phyloP scores from a whole-genome alignment of 2,329 filamentous ascomycete species.

The Alternaria longipes region DNA sequence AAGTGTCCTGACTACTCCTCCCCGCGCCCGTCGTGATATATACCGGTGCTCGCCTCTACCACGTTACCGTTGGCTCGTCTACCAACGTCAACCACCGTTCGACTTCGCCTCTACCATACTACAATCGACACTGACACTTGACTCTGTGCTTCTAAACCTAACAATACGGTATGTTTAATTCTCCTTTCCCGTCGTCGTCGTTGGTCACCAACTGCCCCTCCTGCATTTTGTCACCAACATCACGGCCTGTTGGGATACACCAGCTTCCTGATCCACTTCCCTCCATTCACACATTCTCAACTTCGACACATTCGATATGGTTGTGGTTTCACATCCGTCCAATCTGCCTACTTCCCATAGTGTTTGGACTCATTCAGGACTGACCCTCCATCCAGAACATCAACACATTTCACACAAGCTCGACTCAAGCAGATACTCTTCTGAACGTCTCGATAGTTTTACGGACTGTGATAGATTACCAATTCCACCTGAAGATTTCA shows the following conservation, averaged over 20 bases:
- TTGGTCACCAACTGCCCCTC: slow-evolving; percentile 2
- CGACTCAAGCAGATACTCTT: not conserved
- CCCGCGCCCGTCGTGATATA: slow-evolving; percentile 45
- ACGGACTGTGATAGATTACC: not conserved
- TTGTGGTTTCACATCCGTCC: not conserved
- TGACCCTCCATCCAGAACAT: slow-evolving; percentile 16
- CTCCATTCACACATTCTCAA: not conserved
- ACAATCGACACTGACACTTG: slow-evolving; percentile 1
- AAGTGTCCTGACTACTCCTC: slow-evolving; percentile 34
- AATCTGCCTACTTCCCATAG: not conserved
- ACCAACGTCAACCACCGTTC: slow-evolving; percentile 27
- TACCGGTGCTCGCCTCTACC: slow-evolving; percentile 43
- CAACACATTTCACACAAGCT: not conserved
- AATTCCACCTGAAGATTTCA: slow-evolving; percentile 19
- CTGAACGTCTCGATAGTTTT: not conserved
- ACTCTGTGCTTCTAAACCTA: slow-evolving; percentile 14
- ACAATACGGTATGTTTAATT: slow-evolving; percentile 15
- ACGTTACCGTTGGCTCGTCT: slow-evolving; percentile 39
- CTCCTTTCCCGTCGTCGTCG: slow-evolving; percentile 1
- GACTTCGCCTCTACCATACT: slow-evolving; percentile 18
- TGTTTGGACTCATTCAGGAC: slow-evolving; percentile 16
- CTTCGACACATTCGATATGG: not conserved
- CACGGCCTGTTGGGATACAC: not conserved
- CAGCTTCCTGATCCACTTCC: not conserved
- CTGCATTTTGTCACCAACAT: not conserved